These are phyloP conservation scores for Myxozyma monticola DNA, from an alignment of 805 yeast species.

Conservation along the genomic window DNA sequence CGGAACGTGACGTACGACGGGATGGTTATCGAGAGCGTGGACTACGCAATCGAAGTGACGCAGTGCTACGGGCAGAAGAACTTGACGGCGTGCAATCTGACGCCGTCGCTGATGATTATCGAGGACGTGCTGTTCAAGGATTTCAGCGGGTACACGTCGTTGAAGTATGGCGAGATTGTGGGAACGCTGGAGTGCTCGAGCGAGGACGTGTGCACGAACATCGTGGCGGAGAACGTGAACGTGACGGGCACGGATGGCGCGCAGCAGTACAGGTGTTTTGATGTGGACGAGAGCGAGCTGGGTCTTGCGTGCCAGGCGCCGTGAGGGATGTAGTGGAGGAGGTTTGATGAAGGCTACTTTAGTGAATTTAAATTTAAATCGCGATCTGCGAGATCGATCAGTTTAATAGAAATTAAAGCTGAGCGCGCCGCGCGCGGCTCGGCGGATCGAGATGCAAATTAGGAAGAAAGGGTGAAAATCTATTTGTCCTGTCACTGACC, in stretches of 20 bases:
- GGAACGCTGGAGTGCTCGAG: neutral
- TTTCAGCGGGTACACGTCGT: neutral
- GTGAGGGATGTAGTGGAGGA: too few species aligned
- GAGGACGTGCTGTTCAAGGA: neutral
- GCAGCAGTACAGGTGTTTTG: neutral
- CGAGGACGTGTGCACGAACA: neutral
- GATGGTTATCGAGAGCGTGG: neutral
- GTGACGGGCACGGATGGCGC: neutral
- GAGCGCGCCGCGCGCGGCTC: too few species aligned
- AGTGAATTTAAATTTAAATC: too few species aligned
- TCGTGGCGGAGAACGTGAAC: neutral
- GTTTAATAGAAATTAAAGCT: too few species aligned
- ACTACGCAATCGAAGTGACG: constrained; percentile 1
- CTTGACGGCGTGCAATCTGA: neutral
- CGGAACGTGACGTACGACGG: neutral
- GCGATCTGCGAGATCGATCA: too few species aligned
- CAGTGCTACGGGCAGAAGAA: constrained; percentile 1
- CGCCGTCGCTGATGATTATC: neutral
- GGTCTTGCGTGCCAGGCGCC: neutral
- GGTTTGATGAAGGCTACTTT: neutral
- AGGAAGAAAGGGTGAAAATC: too few species aligned
- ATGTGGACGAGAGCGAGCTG: neutral
- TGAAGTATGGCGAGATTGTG: neutral
- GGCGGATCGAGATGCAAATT: too few species aligned
- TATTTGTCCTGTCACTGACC: too few species aligned